phyloP scores from a whole-genome alignment of 1,284 basidiomycete genomes.

The Trichosporon faecale region DNA sequence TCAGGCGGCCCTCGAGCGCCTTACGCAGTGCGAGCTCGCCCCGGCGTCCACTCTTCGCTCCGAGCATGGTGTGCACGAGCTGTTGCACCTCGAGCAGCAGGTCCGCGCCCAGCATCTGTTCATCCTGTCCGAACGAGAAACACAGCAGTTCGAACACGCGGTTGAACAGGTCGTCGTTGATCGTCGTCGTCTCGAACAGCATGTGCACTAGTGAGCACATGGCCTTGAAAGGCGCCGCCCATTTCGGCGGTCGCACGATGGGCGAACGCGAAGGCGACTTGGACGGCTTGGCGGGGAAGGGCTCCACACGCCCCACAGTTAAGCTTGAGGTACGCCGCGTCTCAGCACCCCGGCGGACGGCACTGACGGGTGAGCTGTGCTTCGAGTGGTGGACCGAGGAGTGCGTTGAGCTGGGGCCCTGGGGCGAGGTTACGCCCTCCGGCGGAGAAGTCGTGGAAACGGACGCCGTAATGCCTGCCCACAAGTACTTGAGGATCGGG shows the following conservation, averaged over 20 bases:
- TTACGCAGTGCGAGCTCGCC: slow-evolving; percentile 39
- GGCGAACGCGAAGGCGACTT: slow-evolving; percentile 18
- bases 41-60: slow-evolving; percentile 35
- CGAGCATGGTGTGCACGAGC: slow-evolving; percentile 35
- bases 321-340: slow-evolving; percentile 17
- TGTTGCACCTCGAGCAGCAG: slow-evolving; percentile 28
- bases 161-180: slow-evolving; percentile 39
- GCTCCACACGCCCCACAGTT: slow-evolving; percentile 22
- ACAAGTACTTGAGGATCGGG: slow-evolving; percentile 40
- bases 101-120: slow-evolving; percentile 28
- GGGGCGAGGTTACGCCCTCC: slow-evolving; percentile 9
- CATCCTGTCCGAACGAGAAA: slow-evolving; percentile 41
- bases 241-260: slow-evolving; percentile 15
- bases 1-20: slow-evolving; percentile 37
- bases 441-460: not conserved
- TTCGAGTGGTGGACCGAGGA: slow-evolving; percentile 16
- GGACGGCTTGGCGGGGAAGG: slow-evolving; percentile 19
- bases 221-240: slow-evolving; percentile 33
- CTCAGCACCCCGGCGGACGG: not conserved
- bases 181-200: slow-evolving; percentile 32
- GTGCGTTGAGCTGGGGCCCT: slow-evolving; percentile 12
- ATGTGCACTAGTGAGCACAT: slow-evolving; percentile 34
- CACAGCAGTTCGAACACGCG: slow-evolving; percentile 39
- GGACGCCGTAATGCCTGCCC: slow-evolving; percentile 30
- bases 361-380: not conserved